Base-by-base conservation (phyloP, 2,329 filamentous ascomycete genomes). In the Colletotrichum caudatum region DNA sequence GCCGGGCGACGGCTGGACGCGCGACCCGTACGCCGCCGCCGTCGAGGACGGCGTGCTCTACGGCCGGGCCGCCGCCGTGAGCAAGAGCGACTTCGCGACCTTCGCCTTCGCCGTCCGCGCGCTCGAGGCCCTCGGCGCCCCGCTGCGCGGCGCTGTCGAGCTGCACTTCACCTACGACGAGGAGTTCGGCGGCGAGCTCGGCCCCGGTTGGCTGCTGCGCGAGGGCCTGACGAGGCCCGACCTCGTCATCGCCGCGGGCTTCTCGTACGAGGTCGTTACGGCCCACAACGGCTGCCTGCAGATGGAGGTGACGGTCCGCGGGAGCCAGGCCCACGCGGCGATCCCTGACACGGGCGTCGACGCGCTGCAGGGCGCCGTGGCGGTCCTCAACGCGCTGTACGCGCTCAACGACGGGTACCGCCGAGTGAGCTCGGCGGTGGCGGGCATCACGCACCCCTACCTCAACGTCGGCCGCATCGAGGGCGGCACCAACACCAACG, bases 391-490 rank as follows among this genome's bases (percentile, higher is more conserved):
- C 29, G 61, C 67, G 20, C 62, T 70, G 8, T 70, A 71, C 29
- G 69, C 58, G 3, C 63, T 71, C 5, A 71, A 71, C 37, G 37
- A 23, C n/a, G 41, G 51, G 23, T 71, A 67, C 37, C 69, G 59
- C 5, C 20, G 39, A 53, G 58, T 71, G 20, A 44, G 64, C 39
- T 71, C 69, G 5, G 26, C 53, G 23, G 69, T 71, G 23, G 35
- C 58, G 18, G 60, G 65, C 48, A 72, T 69, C 41, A 65, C 60
- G 20, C 69, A 72, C n/a, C 69, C 69, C 2, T 72, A 72, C 56
- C 69, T 72, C 12, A 69, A 72, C 60, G 60, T 72, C 48, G 64
- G 69, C 29, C 64, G 69, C 39, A 72, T 72, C 69, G 64, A 72
- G 37, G 69, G 69, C 46, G 69, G 64, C 9, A 72, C 69, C 9